Evolutionary conservation across 495 filamentous ascomycete genomes (phyloP), one percentile per base, ranked within the genome.

Genomic region (Trichoderma gamsii): DNA sequence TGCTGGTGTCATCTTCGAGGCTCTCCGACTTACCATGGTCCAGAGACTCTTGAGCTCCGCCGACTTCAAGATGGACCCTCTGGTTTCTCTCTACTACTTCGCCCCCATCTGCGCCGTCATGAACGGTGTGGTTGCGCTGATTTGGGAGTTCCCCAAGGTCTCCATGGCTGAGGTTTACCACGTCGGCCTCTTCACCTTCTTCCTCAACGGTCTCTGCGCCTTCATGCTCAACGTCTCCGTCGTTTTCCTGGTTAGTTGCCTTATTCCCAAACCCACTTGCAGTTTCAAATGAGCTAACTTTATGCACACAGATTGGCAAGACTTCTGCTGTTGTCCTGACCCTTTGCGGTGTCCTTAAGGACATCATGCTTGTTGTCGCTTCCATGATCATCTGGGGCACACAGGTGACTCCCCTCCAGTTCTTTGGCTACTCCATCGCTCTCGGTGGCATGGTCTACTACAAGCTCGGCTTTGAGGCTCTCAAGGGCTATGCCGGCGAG

Each of bases 61-160:
- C 65, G 93, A 96, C 81, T 96, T 87, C 86, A 97, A 96, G 88
- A 97, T 97, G 93, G 93, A 97, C 77, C 93, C 93, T 65, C 85
- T 97, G 49, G 93, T 97, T 44, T 97, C 93, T 9, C 86, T 97
- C 13, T 97, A 97, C 86, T 97, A 97, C 84, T 97, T 94, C 72
- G 93, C 93, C 12, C 93, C 93, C 8, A 88, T 94, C 71, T 97
- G 93, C 80, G 92, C 93, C 66, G 82, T 87, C 72, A 96, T 97
- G 89, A 97, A 97, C 81, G 86, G 87, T 73, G 69, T 86, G 23
- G 89, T 92, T 51, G 90, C 89, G 68, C 83, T 97, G 59, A 83
- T 93, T 76, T 85, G 91, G 74, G 93, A 97, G 76, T 71, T 92
- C 4, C 90, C 91, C 67, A 83, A 80, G 71, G 77, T 95, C 71